Evolutionary conservation across 2,329 filamentous ascomycete genomes (phyloP), one percentile per base, ranked within the genome.

Genomic region (Zopfia rhizophila): DNA sequence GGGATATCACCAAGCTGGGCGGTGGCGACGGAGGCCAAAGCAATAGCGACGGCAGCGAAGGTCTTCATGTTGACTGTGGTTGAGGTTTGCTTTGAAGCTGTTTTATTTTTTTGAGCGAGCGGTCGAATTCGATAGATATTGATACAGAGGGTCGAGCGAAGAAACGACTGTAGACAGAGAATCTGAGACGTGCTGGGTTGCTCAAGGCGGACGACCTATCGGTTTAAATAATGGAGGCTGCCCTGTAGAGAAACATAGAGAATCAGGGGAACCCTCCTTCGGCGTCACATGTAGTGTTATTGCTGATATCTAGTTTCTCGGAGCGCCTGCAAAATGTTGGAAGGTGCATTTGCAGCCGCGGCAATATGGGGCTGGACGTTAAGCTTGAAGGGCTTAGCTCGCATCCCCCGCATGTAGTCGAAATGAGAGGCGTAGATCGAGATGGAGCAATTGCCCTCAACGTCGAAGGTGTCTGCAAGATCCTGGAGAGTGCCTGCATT

Each of bases 1-100:
- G 78, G 78, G 31, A 80, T 67, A 52, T 76, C 55, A 30, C 69
- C 65, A 22, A 78, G 61, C 68, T 80, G 78, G 45, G 76, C 75
- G 45, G 67, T 63, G 63, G 70, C 76, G 51, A 79, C 66, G 45
- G 71, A 63, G 63, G 75, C 73, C 58, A 74, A 61, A 55, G 74
- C 68, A 46, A 78, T 53, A 45, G 72, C 58, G 60, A 74, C 52
- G 35, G 68, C 65, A 53, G 58, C 53, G 56, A 68, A 69, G 60
- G 63, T 62, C 68, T 72, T 72, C 70, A 72, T 72, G 27, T 53
- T 72, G 67, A 56, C 29, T 47, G 32, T 55, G 8, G n/a, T 38
- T 42, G 21, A 18, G 43, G 48, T 23, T 45, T 40, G 35, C n/a
- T 27, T 12, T 33, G 45, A 24, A 45, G 30, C 38, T 41, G 46